A percentile compares a stretch with the other conserved stretches of the same genome.
phyloP scores from a whole-genome alignment of 2,329 filamentous ascomycete genomes.

The Aureobasidium sp. region DNA sequence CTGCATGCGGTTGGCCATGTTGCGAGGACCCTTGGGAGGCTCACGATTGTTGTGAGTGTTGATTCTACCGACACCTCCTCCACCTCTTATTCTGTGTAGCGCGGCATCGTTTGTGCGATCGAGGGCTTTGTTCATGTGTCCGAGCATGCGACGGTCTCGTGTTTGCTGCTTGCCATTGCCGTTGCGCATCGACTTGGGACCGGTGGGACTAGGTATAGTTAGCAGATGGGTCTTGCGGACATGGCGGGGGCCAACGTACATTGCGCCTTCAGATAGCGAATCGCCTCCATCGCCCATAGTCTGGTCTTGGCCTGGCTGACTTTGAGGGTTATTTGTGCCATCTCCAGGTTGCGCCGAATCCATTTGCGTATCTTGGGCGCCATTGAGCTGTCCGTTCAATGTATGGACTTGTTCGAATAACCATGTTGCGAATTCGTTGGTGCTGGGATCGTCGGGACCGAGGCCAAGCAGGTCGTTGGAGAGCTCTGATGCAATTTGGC shows the following conservation, averaged over 20 bases:
- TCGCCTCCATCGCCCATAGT: conserved; percentile 61
- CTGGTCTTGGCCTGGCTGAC: conserved; percentile 48
- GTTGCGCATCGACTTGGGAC: conserved; percentile 90
- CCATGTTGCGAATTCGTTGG: conserved; percentile 81
- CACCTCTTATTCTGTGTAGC: conserved; percentile 69
- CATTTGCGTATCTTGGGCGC: conserved; percentile 26
- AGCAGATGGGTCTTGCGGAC: conserved; percentile 13
- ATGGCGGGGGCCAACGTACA: conserved; percentile 31
- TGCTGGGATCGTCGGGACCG: conserved; percentile 72
- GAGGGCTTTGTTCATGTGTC: conserved; percentile 65
- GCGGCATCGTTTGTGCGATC: conserved; percentile 66
- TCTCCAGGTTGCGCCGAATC: conserved; percentile 2
- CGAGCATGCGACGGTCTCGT: conserved; percentile 69
- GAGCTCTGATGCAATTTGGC: conserved; percentile 82
- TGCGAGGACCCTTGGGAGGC: conserved; percentile 60
- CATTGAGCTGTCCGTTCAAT: conserved; percentile 58
- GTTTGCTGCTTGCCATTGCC: conserved; percentile 19
- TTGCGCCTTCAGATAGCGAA: conserved; percentile 33
- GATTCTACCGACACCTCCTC: conserved; percentile 69
- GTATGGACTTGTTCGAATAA: conserved; percentile 78
- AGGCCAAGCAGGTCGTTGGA: conserved; percentile 80
- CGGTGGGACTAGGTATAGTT: conserved; percentile 63
- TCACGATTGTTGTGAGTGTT: conserved; percentile 64
- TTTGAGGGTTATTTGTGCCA: not conserved
- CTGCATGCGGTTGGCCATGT: conserved; percentile 42